Conservation (phyloP, 441 rosid species). For the Eruca vesicaria region DNA sequence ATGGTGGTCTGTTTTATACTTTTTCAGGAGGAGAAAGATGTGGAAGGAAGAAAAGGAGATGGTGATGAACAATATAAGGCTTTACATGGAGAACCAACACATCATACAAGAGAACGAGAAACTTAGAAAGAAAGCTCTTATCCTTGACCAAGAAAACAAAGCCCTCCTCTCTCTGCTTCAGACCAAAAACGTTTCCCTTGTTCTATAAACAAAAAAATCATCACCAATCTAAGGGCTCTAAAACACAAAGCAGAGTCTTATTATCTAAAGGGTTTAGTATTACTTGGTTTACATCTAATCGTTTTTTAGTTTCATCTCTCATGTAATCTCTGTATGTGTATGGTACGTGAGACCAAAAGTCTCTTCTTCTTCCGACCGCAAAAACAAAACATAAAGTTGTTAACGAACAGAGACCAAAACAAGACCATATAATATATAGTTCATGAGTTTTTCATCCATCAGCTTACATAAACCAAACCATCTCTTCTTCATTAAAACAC, state of each 20-base stretch:
- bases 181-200: conserved; percentile 19
- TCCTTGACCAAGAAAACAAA: conserved; percentile 74
- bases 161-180: conserved; percentile 55
- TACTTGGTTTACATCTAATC: conserved; percentile 29
- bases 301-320: background rate
- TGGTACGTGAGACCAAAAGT: background rate
- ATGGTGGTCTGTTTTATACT: background rate
- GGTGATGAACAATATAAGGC: conserved; percentile 59
- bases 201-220: conserved; percentile 15
- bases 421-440: background rate
- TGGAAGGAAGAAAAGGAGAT: conserved; percentile 41
- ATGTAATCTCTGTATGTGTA: conserved; percentile 11
- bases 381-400: too few relatives aligned
- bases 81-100: conserved; percentile 64
- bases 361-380: too few relatives aligned
- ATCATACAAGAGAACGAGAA: conserved; percentile 70
- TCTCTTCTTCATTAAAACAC: background rate
- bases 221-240: background rate
- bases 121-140: conserved; percentile 63
- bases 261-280: conserved; percentile 23
- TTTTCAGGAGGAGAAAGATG: conserved; percentile 41
- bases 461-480: background rate
- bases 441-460: background rate
- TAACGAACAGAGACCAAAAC: too few relatives aligned
- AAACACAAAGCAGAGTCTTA: background rate